Conservation (phyloP, 352 stramenopile species). For the Globisporangium spinosum region DNA sequence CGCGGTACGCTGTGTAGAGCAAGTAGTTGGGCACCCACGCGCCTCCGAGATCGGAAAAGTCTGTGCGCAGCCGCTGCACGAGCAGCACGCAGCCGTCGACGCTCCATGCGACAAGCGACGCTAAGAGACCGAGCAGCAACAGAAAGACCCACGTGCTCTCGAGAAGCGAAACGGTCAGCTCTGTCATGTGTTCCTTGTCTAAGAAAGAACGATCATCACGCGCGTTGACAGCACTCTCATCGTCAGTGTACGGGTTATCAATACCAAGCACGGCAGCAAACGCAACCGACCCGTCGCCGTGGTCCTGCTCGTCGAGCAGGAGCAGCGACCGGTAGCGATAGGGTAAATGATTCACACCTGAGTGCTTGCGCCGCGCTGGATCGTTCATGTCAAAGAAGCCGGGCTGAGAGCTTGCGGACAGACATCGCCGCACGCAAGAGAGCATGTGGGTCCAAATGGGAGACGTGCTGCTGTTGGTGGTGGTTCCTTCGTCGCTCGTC, state of each 20-base stretch:
- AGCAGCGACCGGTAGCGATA: conserved; percentile 19
- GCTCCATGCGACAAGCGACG: conserved; percentile 61
- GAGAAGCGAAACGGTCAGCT: conserved; percentile 45
- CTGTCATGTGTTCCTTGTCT: conserved; percentile 49
- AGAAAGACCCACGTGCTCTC: conserved; percentile 78
- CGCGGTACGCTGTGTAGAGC: conserved; percentile 56
- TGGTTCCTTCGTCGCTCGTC: neutral
- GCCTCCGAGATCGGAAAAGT: conserved; percentile 43
- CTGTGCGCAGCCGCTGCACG: conserved; percentile 32
- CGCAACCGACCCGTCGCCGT: neutral
- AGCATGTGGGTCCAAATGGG: conserved; percentile 17
- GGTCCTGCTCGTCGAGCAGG: conserved; percentile 6
- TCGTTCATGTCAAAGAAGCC: conserved; percentile 33
- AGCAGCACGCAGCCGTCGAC: conserved; percentile 58
- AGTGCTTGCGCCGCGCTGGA: conserved; percentile 29
- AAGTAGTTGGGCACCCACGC: conserved; percentile 55
- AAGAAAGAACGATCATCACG: conserved; percentile 24
- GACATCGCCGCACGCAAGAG: conserved; percentile 16
- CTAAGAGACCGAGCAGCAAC: conserved; percentile 48
- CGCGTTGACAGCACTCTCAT: conserved; percentile 23
- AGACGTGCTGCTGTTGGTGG: neutral
- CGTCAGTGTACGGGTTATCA: conserved; percentile 10
- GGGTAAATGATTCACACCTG: conserved; percentile 23
- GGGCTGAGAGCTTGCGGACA: conserved; percentile 19
- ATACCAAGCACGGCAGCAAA: conserved; percentile 22